Conservation (phyloP, 75 land plant species). For the Pinus albicaulis region DNA sequence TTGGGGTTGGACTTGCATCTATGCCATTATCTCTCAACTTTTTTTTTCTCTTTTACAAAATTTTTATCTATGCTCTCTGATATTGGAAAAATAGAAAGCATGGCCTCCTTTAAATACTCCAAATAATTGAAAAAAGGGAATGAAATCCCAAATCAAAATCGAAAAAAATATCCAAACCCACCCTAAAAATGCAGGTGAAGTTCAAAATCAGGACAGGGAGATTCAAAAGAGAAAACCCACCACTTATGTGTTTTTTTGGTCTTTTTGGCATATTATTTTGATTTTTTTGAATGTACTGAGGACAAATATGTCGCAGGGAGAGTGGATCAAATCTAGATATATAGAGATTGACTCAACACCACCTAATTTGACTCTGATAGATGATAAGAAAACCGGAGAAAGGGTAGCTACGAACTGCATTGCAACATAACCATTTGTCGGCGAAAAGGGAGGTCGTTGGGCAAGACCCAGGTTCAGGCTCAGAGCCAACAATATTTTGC, state of each 20-base stretch:
- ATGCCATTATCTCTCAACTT: slow-evolving; percentile 8
- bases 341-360: not conserved
- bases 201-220: not conserved
- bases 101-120: not conserved
- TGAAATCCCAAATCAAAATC: not conserved
- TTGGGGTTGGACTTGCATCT: slow-evolving; percentile 22
- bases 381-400: not conserved
- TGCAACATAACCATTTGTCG: too few species aligned
- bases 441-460: too few species aligned
- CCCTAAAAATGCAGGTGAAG: not conserved
- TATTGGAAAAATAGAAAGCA: not conserved
- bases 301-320: not conserved
- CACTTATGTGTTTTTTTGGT: not conserved
- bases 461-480: too few species aligned
- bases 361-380: not conserved
- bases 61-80: not conserved
- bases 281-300: not conserved
- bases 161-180: not conserved
- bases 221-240: not conserved
- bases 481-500: too few species aligned
- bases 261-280: not conserved
- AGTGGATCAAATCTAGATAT: not conserved
- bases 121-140: not conserved
- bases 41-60: not conserved
- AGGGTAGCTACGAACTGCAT: too few species aligned